Evolutionary conservation across 306 rosid species (phyloP).

Genomic region (Cucurbita pepo): DNA sequence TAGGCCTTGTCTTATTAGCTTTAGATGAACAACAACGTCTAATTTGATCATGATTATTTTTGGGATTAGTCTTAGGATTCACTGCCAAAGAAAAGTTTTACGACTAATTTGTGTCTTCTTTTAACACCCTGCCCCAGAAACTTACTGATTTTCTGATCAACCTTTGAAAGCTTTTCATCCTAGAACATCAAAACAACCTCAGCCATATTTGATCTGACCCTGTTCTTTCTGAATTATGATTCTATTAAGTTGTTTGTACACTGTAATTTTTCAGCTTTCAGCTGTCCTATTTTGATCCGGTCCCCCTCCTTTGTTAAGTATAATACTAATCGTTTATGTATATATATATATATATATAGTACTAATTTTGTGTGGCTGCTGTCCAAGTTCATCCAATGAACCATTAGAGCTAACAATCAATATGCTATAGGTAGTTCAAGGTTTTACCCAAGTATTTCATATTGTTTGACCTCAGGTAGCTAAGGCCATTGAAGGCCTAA

Average conservation of each 20-base stretch:
- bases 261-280: neutral
- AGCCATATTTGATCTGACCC: neutral
- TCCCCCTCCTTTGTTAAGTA: neutral
- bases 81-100: neutral
- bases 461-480: constrained; percentile 31
- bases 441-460: constrained; percentile 4
- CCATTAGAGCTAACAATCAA: neutral
- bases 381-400: neutral
- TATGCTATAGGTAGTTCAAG: neutral
- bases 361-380: neutral
- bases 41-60: neutral
- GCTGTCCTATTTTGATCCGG: neutral
- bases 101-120: neutral
- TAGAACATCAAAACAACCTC: neutral
- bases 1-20: neutral
- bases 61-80: neutral
- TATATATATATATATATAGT: no score
- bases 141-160: neutral
- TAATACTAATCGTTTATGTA: neutral
- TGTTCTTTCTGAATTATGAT: neutral
- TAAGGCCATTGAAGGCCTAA: constrained; percentile 25
- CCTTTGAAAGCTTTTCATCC: neutral
- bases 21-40: neutral
- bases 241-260: neutral
- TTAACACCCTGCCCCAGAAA: neutral